phyloP scores from a whole-genome alignment of 306 rosid genomes.

The Phaseolus lunatus region DNA sequence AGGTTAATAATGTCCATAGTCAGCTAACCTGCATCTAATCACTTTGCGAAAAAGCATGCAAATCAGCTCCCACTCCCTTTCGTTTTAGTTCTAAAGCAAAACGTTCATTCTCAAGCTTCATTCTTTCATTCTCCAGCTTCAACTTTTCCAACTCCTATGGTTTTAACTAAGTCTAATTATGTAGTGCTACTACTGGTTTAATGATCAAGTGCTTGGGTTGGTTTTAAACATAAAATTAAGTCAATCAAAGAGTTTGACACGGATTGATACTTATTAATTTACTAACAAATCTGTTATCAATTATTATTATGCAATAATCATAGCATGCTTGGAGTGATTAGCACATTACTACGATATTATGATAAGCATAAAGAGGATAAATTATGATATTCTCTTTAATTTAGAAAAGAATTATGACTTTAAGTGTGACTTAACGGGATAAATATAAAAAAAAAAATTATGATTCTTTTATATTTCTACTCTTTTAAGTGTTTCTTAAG shows the following conservation, averaged over 20 bases:
- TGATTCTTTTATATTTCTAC: not conserved
- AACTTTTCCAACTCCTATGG: constrained; percentile 57
- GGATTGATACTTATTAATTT: not conserved
- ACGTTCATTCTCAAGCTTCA: constrained; percentile 87
- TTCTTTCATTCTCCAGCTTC: constrained; percentile 82
- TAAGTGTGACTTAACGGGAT: too few species aligned
- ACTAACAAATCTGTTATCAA: not conserved
- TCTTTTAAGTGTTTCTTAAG: not conserved
- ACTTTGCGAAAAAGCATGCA: constrained; percentile 32
- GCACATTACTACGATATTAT: too few species aligned
- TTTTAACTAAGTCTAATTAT: not conserved
- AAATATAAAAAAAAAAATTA: too few species aligned
- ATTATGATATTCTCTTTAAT: too few species aligned
- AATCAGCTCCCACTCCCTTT: constrained; percentile 61
- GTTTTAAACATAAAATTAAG: constrained; percentile 27
- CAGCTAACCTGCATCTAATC: constrained; percentile 41
- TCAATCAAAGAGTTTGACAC: constrained; percentile 19
- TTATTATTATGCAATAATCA: constrained; percentile 15
- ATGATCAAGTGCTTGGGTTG: constrained; percentile 15
- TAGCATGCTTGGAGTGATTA: constrained; percentile 26
- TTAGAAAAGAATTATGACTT: too few species aligned
- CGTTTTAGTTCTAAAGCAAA: constrained; percentile 71
- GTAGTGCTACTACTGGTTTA: constrained; percentile 8
- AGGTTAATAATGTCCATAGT: too few species aligned
- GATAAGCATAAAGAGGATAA: too few species aligned